Evolutionary conservation across 1,139 yeast species (phyloP).

Genomic region (Sugiyamaella neomexicana): DNA sequence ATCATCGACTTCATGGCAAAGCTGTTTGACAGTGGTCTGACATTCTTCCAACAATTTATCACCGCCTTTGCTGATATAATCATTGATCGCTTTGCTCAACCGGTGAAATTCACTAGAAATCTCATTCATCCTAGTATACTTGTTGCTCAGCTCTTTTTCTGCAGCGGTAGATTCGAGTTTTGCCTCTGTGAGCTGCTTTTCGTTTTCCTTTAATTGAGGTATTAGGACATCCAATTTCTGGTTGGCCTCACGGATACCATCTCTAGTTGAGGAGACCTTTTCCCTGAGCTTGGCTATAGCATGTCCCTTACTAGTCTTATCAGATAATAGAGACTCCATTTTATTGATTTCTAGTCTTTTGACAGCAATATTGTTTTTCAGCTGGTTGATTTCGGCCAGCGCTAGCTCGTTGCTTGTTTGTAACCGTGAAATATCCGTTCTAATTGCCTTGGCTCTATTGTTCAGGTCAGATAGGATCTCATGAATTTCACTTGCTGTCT

Average conservation of each 20-base stretch:
- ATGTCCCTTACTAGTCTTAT: constrained; percentile 30
- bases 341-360: constrained; percentile 55
- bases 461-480: constrained; percentile 47
- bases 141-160: constrained; percentile 12
- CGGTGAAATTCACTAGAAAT: neutral
- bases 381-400: constrained; percentile 50
- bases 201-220: constrained; percentile 20
- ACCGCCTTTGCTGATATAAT: constrained; percentile 24
- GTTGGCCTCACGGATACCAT: constrained; percentile 23
- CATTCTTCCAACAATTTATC: constrained; percentile 24
- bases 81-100: constrained; percentile 18
- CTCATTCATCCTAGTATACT: constrained; percentile 16
- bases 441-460: constrained; percentile 47
- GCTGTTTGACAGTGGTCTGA: constrained; percentile 18
- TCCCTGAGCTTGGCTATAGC: constrained; percentile 36
- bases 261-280: constrained; percentile 23
- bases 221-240: constrained; percentile 22
- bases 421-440: constrained; percentile 49
- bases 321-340: constrained; percentile 28
- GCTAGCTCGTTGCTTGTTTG: constrained; percentile 52
- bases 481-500: constrained; percentile 56
- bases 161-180: constrained; percentile 8
- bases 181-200: constrained; percentile 12
- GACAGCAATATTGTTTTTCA: constrained; percentile 59
- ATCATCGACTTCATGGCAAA: constrained; percentile 17